Conservation (phyloP, 2,329 filamentous ascomycete species). For the Fusarium stilboides region DNA sequence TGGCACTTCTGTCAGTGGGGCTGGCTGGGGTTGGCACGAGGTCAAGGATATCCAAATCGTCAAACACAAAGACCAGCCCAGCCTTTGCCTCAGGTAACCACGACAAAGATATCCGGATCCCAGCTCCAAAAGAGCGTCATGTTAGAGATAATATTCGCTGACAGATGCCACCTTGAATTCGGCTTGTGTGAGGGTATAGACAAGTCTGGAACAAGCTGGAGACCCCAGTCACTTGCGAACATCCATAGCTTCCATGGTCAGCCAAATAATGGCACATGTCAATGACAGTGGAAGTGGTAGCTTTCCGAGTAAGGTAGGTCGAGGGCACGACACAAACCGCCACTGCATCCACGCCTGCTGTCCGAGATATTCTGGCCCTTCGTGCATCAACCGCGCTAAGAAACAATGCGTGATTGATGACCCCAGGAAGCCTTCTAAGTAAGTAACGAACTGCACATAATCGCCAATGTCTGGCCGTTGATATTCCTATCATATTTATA, state of each 20-base stretch:
- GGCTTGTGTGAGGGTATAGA: background rate
- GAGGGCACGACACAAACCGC: slow-evolving; percentile 17
- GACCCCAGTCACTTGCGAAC: slow-evolving; percentile 1
- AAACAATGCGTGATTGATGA: background rate
- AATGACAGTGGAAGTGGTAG: slow-evolving; percentile 18
- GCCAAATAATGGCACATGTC: slow-evolving; percentile 36
- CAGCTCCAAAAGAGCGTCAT: background rate
- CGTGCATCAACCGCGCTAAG: background rate
- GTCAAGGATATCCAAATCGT: slow-evolving; percentile 28
- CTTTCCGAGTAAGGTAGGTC: slow-evolving; percentile 20
- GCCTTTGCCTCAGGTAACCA: slow-evolving; percentile 7
- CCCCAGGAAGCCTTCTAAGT: background rate
- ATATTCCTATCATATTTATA: background rate
- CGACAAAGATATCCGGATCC: slow-evolving; percentile 2
- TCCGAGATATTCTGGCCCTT: slow-evolving; percentile 1
- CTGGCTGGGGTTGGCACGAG: slow-evolving; percentile 34
- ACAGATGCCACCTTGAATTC: slow-evolving; percentile 5
- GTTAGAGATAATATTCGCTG: background rate
- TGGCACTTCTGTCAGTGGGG: slow-evolving; percentile 39
- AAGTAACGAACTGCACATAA: slow-evolving; percentile 4
- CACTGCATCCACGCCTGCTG: slow-evolving; percentile 32
- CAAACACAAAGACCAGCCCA: slow-evolving; percentile 12
- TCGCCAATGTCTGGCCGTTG: background rate
- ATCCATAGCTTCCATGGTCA: slow-evolving; percentile 31
- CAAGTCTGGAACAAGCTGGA: slow-evolving; percentile 1